Base-by-base conservation (phyloP, 257 asterid species). In the Misopates orontium region DNA sequence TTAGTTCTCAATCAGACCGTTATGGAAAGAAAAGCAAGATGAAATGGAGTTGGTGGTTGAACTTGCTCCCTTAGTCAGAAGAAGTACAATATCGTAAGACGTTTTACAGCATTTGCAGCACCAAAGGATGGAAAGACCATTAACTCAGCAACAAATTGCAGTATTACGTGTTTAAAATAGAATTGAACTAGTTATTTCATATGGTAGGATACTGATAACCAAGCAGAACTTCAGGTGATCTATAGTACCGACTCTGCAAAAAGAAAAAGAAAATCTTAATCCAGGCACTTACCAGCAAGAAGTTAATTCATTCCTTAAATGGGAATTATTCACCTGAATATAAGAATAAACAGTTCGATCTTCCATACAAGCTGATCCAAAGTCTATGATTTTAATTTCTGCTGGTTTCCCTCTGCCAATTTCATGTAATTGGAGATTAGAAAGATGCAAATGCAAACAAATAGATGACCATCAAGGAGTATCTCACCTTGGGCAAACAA, bases 161-260 rank as follows among this genome's bases (percentile, higher is more conserved):
- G 42, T 32, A 21, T 58, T 12, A 20, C 28, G 50, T 28, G 36
- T 2, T 28, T 28, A 28, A 28, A 28, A 28, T 7, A 56, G 49
- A 55, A 21, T 75, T 11, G 39, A 48, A 42, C 49, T 21, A 36
- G 10, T 65, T 36, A 60, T 63, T 51, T 56, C 49, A 54, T 63
- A 73, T 71, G 36, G 49, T 44, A 73, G 99, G 99, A 90, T 94
- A 94, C 98, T 94, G 99, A 83, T 90, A 94, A 50, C 96, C 99
- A 77, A 94, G 99, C 68, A 94, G 93, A 71, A 94, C 97, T 82
- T 94, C 99, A 60, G 99, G 99, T 60, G 98, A 94, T 84, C 98
- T 79, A 50, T 94, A 94, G 84, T 94, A 94, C 66, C 99, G 92
- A 80, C 98, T 90, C 99, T 90, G 96, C 82, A 75, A 73, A 69